Conservation (phyloP, 2,329 filamentous ascomycete species). For the Capronia coronata region DNA sequence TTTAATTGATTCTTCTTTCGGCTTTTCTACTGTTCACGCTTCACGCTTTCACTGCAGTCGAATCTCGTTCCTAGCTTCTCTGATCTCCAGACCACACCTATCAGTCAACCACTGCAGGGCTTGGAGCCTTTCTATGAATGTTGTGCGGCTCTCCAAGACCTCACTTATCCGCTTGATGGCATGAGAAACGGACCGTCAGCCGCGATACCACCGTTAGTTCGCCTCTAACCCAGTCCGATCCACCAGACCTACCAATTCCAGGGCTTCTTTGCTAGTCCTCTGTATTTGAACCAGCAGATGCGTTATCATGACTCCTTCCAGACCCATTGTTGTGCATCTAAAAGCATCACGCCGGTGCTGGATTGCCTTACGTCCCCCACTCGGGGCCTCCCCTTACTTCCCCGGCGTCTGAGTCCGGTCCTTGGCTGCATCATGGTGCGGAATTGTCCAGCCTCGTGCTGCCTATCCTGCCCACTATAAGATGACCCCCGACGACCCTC, state of each 20-base stretch:
- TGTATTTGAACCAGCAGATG: not conserved
- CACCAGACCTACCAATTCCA: not conserved
- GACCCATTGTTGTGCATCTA: not conserved
- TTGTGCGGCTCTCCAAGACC: no score
- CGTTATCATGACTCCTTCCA: not conserved
- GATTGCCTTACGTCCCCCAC: not conserved
- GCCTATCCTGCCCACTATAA: slow-evolving; percentile 3
- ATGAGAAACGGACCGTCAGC: not conserved
- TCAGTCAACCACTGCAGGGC: no score
- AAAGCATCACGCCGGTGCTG: not conserved
- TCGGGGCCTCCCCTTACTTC: not conserved
- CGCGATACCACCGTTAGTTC: no score
- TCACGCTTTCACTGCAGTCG: not conserved
- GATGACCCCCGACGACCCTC: slow-evolving; percentile 8
- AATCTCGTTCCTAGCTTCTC: not conserved
- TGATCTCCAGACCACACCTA: not conserved
- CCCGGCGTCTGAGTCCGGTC: slow-evolving; percentile 2
- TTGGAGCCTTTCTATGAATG: no score
- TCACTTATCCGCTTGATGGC: no score
- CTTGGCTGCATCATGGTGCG: slow-evolving; percentile 12
- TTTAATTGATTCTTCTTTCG: no score
- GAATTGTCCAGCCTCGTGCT: slow-evolving; percentile 8
- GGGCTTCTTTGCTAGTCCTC: not conserved
- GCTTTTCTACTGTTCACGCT: no score
- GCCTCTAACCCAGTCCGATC: not conserved